Percentiles rank a stretch among this genome's conserved stretches.
phyloP scores from a whole-genome alignment of 768 basidiomycete genomes.

The Trametes villosa region DNA sequence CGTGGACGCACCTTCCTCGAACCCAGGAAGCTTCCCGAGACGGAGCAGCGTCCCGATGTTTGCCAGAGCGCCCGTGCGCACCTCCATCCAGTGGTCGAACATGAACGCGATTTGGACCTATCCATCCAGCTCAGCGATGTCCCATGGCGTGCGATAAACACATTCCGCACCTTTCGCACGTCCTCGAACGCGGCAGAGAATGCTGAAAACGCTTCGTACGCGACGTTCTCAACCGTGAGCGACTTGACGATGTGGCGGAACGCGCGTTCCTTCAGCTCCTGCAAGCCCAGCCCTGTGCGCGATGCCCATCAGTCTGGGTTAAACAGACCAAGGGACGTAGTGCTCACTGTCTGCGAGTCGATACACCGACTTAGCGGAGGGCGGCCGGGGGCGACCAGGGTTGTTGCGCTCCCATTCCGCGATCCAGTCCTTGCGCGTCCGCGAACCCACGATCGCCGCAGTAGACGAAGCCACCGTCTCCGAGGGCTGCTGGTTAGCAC shows the following conservation, averaged over 20 bases:
- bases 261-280: conserved; percentile 74
- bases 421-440: conserved; percentile 70
- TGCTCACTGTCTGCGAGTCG: conserved; percentile 79
- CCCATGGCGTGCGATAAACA: not conserved
- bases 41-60: conserved; percentile 87
- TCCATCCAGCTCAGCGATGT: not conserved
- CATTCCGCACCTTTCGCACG: conserved; percentile 64
- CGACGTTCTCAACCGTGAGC: conserved; percentile 78
- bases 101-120: conserved; percentile 77
- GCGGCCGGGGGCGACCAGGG: conserved; percentile 67
- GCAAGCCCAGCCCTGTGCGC: conserved; percentile 65
- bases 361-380: conserved; percentile 85
- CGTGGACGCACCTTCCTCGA: conserved; percentile 70
- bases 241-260: conserved; percentile 77
- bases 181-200: conserved; percentile 85
- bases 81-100: conserved; percentile 80
- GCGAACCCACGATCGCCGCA: conserved; percentile 28
- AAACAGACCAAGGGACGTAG: not conserved
- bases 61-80: conserved; percentile 79
- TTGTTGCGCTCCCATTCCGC: conserved; percentile 63
- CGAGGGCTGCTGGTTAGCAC: conserved; percentile 21
- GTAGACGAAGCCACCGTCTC: conserved; percentile 16
- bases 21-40: conserved; percentile 81
- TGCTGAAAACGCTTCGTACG: conserved; percentile 83
- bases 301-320: not conserved